Percentiles rank a stretch among this genome's conserved stretches.
Evolutionary conservation across 371 early-diverging fungal genomes (phyloP).

Genomic region (Rhizopus stolonifer): DNA sequence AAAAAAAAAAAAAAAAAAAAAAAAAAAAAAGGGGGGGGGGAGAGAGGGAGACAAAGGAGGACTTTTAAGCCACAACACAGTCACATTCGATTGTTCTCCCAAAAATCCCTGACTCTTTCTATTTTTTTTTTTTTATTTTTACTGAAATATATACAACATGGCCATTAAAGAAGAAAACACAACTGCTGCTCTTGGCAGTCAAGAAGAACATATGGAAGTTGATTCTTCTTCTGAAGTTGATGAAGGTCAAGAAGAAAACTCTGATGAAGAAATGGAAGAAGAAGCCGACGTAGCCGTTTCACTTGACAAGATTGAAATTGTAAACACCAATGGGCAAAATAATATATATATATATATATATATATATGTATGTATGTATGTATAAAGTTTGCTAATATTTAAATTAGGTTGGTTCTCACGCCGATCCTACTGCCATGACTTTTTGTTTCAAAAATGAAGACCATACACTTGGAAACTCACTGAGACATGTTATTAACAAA

Average conservation of each 20-base stretch:
- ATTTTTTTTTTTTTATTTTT: too few relatives aligned
- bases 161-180: slow-evolving; percentile 17
- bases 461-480: slow-evolving; percentile 94
- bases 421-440: slow-evolving; percentile 79
- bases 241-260: slow-evolving; percentile 26
- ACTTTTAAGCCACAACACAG: too few relatives aligned
- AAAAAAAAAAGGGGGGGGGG: too few relatives aligned
- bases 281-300: slow-evolving; percentile 34
- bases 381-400: neutral
- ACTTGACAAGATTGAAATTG: slow-evolving; percentile 55
- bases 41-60: too few relatives aligned
- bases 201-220: slow-evolving; percentile 25
- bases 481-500: slow-evolving; percentile 92
- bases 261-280: slow-evolving; percentile 38
- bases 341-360: too few relatives aligned
- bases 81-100: too few relatives aligned
- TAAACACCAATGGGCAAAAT: slow-evolving; percentile 23
- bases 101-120: too few relatives aligned
- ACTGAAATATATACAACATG: too few relatives aligned
- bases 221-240: slow-evolving; percentile 22
- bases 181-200: slow-evolving; percentile 3
- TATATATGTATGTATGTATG: neutral
- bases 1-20: too few relatives aligned
- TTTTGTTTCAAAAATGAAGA: slow-evolving; percentile 91
- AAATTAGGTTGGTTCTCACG: slow-evolving; percentile 51